Base-by-base conservation (phyloP, 257 asterid genomes). In the Rhazya stricta region DNA sequence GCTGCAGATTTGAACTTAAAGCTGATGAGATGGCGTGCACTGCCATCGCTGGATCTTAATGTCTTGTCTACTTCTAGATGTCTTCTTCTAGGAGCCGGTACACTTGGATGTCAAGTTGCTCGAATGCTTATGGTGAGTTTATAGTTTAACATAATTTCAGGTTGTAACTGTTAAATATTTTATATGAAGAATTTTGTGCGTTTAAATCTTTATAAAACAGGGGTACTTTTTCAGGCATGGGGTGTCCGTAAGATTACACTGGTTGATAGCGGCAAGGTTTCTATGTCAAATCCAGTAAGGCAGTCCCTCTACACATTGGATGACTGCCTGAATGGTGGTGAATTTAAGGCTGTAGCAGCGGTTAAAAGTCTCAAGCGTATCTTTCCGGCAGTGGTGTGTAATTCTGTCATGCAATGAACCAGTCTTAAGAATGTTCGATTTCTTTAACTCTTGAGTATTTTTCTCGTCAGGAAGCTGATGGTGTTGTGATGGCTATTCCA, bases 61-160 rank as follows among this genome's bases (percentile, higher is more conserved):
- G 42, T 82, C 65, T 85, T 94, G 85, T 88, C 97, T 79, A 50
- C 91, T 67, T 66, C 91, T 18, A 85, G 76, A 84, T 95, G 98
- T 80, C 98, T 95, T 76, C 93, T 95, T 57, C 84, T 94, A 66
- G 99, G 99, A 78, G 97, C 96, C 65, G 99, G 99, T 67, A 92
- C 99, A 69, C 97, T 94, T 73, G 99, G 99, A 83, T 94, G 97
- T 86, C 97, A 94, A 82, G 97, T 92, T 73, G 96, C 97, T 82
- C 91, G 97, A 66, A 90, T 90, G 96, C 97, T 94, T 79, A 90
- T 92, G 99, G 98, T 94, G 82, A 48, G 90, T 71, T n/a, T 58
- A 25, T 46, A 4, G 5, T 67, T 30, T 4, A 37, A 21, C 46
- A 54, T 36, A 37, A 72, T 69, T 30, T 69, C 67, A 27, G 18